Evolutionary conservation across 768 basidiomycete species (phyloP).

Genomic region (Trametes maxima): DNA sequence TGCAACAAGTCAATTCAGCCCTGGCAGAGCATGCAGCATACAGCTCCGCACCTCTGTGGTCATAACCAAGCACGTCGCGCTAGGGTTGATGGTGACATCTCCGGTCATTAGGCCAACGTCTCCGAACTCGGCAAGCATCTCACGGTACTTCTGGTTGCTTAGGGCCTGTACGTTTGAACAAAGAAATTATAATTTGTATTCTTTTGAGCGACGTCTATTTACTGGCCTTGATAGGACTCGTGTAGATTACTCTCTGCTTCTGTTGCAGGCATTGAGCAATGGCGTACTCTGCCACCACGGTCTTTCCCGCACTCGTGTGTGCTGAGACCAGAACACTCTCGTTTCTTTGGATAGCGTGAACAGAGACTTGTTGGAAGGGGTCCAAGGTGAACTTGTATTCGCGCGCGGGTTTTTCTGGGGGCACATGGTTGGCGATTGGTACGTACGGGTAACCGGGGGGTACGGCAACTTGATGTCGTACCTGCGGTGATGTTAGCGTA

Average conservation of each 20-base stretch:
- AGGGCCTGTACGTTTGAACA: constrained; percentile 65
- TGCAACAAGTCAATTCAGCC: constrained; percentile 34
- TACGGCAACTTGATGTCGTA: constrained; percentile 94
- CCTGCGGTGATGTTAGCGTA: constrained; percentile 45
- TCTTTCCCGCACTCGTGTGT: constrained; percentile 98
- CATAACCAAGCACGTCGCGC: constrained; percentile 97
- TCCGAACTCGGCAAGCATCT: constrained; percentile 95
- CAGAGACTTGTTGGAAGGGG: constrained; percentile 95
- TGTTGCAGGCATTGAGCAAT: constrained; percentile 94
- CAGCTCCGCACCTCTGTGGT: constrained; percentile 81
- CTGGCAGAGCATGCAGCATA: background rate
- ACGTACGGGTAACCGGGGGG: constrained; percentile 90
- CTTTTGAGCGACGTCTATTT: constrained; percentile 5
- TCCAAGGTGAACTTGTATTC: constrained; percentile 97
- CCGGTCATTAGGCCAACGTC: constrained; percentile 99
- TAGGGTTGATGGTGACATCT: constrained; percentile 98
- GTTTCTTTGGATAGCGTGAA: constrained; percentile 94
- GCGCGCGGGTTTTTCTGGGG: constrained; percentile 86
- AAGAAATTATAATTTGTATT: constrained; percentile 23
- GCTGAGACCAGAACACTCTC: constrained; percentile 98
- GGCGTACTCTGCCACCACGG: constrained; percentile 98
- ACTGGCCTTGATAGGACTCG: constrained; percentile 97
- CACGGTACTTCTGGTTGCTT: constrained; percentile 98
- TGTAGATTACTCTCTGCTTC: constrained; percentile 97
- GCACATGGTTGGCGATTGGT: constrained; percentile 89